Conservation (phyloP, 306 rosid species). For the Vigna hirtella region DNA sequence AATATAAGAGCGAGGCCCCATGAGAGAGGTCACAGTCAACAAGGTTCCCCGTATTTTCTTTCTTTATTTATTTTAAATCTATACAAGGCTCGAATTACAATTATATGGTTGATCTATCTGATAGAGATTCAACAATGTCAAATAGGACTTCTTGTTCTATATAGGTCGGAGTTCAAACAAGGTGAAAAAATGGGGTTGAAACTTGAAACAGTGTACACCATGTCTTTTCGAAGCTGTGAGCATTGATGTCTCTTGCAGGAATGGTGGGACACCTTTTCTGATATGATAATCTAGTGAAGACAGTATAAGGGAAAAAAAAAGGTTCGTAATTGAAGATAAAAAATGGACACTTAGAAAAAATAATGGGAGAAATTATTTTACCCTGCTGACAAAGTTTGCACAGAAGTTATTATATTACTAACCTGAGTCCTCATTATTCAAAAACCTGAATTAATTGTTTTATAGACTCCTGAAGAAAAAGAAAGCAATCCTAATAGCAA, state of each 20-base stretch:
- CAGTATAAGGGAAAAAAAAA: conserved; percentile 22
- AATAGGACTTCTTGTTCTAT: conserved; percentile 36
- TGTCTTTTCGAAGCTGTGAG: conserved; percentile 51
- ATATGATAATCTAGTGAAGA: conserved; percentile 39
- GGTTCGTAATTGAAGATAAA: conserved; percentile 23
- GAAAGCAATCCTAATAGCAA: conserved; percentile 39
- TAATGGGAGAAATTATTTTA: conserved; percentile 17
- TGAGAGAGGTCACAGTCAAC: conserved; percentile 56
- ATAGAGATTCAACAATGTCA: conserved; percentile 42
- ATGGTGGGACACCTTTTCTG: conserved; percentile 52
- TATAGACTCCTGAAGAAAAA: conserved; percentile 28
- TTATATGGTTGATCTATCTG: conserved; percentile 36
- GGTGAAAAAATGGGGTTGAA: conserved; percentile 43
- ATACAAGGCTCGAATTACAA: neutral
- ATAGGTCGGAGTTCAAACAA: conserved; percentile 38
- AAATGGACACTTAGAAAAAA: neutral
- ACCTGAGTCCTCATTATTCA: neutral
- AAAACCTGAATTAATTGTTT: conserved; percentile 22
- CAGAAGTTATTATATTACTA: conserved; percentile 22
- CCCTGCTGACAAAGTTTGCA: neutral
- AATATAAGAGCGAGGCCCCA: conserved; percentile 55
- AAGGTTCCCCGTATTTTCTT: conserved; percentile 34
- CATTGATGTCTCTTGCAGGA: conserved; percentile 49
- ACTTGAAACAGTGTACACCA: conserved; percentile 30
- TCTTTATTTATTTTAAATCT: neutral